A percentile compares a stretch with the other conserved stretches of the same genome.
Evolutionary conservation across 106 monocot species (phyloP).

Genomic region (Phalaenopsis aphrodite): DNA sequence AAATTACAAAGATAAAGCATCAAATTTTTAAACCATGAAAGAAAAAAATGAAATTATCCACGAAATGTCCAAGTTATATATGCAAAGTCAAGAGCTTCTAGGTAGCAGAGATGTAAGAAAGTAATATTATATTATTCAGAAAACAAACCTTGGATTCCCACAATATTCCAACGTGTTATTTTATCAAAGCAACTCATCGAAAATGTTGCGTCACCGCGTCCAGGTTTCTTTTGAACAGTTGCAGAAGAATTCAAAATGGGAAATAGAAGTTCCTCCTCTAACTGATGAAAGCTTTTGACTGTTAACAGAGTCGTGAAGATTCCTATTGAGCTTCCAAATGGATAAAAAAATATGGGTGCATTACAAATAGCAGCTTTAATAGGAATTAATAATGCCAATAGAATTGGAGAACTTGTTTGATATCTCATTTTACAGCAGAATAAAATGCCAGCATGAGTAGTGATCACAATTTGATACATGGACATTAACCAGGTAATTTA

Average conservation of each 20-base stretch:
- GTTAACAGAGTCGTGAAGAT: background rate
- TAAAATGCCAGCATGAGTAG: background rate
- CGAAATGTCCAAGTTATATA: background rate
- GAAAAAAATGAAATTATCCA: background rate
- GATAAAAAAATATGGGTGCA: background rate
- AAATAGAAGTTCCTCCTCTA: constrained; percentile 5
- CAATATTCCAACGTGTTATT: constrained; percentile 80
- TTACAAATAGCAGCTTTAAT: background rate
- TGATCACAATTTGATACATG: background rate
- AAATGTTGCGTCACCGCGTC: constrained; percentile 80
- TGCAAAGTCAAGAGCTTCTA: background rate
- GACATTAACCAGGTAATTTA: background rate
- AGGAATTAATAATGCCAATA: background rate
- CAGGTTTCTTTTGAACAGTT: constrained; percentile 77
- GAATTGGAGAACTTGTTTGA: background rate
- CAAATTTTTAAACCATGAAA: background rate
- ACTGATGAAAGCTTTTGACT: background rate
- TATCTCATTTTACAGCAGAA: background rate
- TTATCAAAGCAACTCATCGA: constrained; percentile 98
- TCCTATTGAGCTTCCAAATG: background rate
- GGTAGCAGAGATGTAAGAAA: background rate
- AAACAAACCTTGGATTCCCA: constrained; percentile 82
- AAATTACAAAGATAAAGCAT: background rate
- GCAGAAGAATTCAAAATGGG: constrained; percentile 7
- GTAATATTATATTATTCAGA: background rate